Evolutionary conservation across 2,329 filamentous ascomycete genomes (phyloP).

Genomic region (Aspergillus ustus): DNA sequence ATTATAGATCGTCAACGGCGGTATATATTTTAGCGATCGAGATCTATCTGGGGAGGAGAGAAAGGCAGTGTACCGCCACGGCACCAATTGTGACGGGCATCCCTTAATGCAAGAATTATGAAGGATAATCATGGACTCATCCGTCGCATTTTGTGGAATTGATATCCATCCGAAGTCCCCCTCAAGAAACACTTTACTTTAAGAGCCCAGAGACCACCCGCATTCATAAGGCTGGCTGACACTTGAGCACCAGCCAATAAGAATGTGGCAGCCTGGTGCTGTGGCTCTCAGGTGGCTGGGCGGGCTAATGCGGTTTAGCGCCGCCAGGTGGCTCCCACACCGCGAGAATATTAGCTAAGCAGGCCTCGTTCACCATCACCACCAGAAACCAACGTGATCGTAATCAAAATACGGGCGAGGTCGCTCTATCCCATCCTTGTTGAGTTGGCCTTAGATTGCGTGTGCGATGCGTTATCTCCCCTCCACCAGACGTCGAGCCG

Average conservation of each 20-base stretch:
- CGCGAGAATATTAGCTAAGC: constrained; percentile 11
- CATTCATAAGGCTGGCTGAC: constrained; percentile 2
- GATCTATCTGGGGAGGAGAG: no score
- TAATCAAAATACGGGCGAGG: background rate
- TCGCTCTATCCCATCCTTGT: background rate
- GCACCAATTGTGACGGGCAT: no score
- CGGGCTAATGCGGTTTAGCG: background rate
- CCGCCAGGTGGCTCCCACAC: constrained; percentile 4
- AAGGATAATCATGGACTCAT: no score
- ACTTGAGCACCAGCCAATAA: constrained; percentile 13
- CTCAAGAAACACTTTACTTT: no score
- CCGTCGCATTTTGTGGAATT: no score
- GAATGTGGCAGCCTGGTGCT: constrained; percentile 19
- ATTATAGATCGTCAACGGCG: background rate
- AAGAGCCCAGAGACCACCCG: no score
- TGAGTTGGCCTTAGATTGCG: background rate
- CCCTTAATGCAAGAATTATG: no score
- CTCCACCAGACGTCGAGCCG: background rate
- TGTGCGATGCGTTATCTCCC: background rate
- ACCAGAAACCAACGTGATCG: background rate
- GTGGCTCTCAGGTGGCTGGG: background rate
- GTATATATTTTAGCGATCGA: background rate
- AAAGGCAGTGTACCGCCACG: no score
- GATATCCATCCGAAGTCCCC: no score
- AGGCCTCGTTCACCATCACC: constrained; percentile 1